phyloP scores from a whole-genome alignment of 352 stramenopile genomes.

The Globisporangium perplexum region DNA sequence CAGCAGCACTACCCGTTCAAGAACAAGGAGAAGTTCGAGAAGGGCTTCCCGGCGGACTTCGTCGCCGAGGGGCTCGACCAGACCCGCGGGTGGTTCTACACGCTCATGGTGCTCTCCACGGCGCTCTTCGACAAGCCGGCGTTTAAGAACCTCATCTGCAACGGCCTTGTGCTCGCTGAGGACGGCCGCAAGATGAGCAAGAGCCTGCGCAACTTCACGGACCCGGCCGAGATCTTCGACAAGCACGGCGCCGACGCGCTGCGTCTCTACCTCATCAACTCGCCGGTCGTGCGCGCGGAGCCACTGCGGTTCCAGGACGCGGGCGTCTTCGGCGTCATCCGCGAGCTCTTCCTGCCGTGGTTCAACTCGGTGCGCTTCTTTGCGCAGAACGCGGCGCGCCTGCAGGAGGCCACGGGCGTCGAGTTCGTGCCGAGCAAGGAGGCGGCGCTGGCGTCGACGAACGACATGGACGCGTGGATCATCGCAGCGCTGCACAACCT shows the following conservation, averaged over 20 bases:
- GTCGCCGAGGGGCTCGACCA: slow-evolving; percentile 99
- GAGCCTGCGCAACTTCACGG: slow-evolving; percentile 98
- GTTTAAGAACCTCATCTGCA: slow-evolving; percentile 99
- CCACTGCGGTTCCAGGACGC: slow-evolving; percentile 95
- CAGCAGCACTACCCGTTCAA: slow-evolving; percentile 99
- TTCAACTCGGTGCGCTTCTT: slow-evolving; percentile 99
- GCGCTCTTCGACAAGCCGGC: slow-evolving; percentile 98
- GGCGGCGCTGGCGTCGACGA: slow-evolving; percentile 87
- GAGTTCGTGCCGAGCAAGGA: slow-evolving; percentile 90
- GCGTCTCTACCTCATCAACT: slow-evolving; percentile 99
- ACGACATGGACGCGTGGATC: slow-evolving; percentile 99
- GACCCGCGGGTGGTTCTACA: slow-evolving; percentile 99
- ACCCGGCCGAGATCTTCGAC: slow-evolving; percentile 91
- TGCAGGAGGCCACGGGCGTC: slow-evolving; percentile 79
- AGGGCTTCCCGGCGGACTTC: slow-evolving; percentile 98
- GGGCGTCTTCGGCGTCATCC: slow-evolving; percentile 96
- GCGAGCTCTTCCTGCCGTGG: slow-evolving; percentile 98
- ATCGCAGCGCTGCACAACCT: slow-evolving; percentile 95
- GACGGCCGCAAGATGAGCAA: slow-evolving; percentile 99
- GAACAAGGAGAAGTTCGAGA: slow-evolving; percentile 97
- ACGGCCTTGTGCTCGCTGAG: slow-evolving; percentile 97
- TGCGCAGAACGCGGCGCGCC: slow-evolving; percentile 93
- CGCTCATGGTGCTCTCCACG: slow-evolving; percentile 98
- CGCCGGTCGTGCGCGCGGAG: slow-evolving; percentile 98
- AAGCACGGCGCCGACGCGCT: slow-evolving; percentile 98